Conservation (phyloP, 2,329 filamentous ascomycete species). For the Penicillium paneum region DNA sequence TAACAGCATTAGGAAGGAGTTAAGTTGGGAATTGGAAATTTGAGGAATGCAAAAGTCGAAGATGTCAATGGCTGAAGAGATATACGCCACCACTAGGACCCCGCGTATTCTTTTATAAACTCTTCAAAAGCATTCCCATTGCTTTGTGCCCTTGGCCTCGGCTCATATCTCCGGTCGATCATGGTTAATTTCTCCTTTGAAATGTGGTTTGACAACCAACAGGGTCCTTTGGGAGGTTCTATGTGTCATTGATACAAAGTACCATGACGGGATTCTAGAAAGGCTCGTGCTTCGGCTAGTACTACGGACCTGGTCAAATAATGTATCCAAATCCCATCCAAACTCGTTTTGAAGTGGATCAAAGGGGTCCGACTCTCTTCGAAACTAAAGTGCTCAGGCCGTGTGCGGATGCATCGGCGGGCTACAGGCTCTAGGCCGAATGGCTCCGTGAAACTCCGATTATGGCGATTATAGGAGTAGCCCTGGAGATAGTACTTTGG, state of each 20-base stretch:
- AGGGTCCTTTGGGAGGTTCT: neutral
- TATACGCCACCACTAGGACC: neutral
- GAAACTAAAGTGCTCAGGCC: neutral
- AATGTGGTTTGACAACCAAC: neutral
- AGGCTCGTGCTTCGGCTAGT: neutral
- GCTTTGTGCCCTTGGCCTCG: neutral
- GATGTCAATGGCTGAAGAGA: constrained; percentile 1
- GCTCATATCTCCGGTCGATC: neutral
- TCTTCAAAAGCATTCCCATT: no score
- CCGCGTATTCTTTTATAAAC: neutral
- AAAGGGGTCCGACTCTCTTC: neutral
- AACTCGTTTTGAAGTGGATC: neutral
- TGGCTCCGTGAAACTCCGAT: neutral
- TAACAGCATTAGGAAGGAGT: neutral
- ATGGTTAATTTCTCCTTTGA: neutral
- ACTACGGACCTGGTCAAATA: neutral
- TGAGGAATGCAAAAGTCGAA: neutral
- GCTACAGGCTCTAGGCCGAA: neutral
- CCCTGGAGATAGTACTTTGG: neutral
- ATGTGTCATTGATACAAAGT: neutral
- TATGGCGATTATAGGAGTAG: neutral
- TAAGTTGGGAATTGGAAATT: neutral
- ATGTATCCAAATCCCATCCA: neutral
- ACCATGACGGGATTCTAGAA: neutral
- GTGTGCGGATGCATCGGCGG: neutral